A percentile compares a stretch with the other conserved stretches of the same genome.
These are phyloP conservation scores for Pestalotiopsis sp. DNA, from an alignment of 2,329 filamentous ascomycete species.

Conservation along the genomic window DNA sequence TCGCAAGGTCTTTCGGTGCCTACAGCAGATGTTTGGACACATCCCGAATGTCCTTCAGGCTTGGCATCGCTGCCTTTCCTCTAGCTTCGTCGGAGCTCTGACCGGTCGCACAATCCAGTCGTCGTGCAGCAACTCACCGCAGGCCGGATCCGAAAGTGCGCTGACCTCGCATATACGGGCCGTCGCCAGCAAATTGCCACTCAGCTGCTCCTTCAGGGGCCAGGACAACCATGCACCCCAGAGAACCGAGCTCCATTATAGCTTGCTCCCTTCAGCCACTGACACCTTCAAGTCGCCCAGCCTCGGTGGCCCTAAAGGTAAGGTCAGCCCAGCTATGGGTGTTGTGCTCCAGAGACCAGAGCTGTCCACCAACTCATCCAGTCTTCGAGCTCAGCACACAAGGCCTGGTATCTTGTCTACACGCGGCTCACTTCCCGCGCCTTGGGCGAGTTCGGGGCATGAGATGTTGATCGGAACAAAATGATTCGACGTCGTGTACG, in stretches of 20 bases:
- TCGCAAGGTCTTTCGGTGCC: conserved; percentile 3
- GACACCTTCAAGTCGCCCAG: not conserved
- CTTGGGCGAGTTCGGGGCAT: not conserved
- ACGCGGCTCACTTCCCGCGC: not conserved
- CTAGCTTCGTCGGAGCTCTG: not conserved
- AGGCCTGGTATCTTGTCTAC: not conserved
- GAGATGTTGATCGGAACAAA: not conserved
- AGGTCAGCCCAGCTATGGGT: not conserved
- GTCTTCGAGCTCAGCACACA: not conserved
- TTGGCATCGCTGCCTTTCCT: not conserved
- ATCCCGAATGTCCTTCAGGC: not conserved
- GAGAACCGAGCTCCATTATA: not conserved
- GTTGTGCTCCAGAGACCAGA: not conserved
- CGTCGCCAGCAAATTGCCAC: conserved; percentile 7
- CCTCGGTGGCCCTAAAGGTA: not conserved
- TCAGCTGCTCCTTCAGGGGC: conserved; percentile 1
- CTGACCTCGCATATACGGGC: conserved; percentile 14
- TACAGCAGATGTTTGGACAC: not conserved
- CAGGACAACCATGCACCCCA: conserved; percentile 8
- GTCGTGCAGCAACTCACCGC: not conserved
- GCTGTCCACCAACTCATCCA: not conserved
- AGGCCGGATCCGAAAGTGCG: conserved; percentile 2
- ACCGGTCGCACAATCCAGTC: not conserved
- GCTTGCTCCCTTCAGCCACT: not conserved
- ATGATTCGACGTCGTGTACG: not conserved